Percentiles rank a stretch among this genome's conserved stretches.
Evolutionary conservation across 2,329 filamentous ascomycete species (phyloP).

Genomic region (Apiospora pterosperma): DNA sequence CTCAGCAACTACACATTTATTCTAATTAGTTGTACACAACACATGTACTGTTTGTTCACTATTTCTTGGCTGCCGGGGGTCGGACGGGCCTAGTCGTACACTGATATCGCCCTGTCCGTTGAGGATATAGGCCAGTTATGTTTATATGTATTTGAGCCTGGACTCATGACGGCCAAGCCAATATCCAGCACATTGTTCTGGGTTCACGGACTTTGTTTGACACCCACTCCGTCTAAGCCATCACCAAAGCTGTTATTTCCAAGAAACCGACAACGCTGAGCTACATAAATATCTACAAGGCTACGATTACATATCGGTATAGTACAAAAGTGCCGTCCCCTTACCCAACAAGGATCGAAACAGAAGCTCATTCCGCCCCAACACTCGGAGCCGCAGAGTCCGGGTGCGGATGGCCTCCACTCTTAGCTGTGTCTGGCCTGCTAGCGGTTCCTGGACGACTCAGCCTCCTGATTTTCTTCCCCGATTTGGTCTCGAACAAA

Average conservation of each 20-base stretch:
- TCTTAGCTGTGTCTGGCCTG: background rate
- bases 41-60: too few species aligned
- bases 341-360: background rate
- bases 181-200: too few species aligned
- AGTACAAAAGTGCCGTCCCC: background rate
- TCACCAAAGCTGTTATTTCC: background rate
- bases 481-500: conserved; percentile 63
- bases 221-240: background rate
- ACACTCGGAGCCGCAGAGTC: background rate
- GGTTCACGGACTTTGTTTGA: background rate
- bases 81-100: too few species aligned
- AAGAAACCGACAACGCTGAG: background rate
- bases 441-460: background rate
- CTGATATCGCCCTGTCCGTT: too few species aligned
- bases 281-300: background rate
- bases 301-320: background rate
- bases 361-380: background rate
- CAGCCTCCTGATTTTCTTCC: conserved; percentile 43
- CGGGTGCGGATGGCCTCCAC: background rate
- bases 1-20: too few species aligned
- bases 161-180: too few species aligned
- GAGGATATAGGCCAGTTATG: too few species aligned
- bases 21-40: too few species aligned
- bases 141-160: too few species aligned
- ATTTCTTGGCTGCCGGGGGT: too few species aligned